A percentile compares a stretch with the other conserved stretches of the same genome.
These are phyloP conservation scores for Candida lessepsii DNA, from an alignment of 805 yeast genomes.

Conservation along the genomic window DNA sequence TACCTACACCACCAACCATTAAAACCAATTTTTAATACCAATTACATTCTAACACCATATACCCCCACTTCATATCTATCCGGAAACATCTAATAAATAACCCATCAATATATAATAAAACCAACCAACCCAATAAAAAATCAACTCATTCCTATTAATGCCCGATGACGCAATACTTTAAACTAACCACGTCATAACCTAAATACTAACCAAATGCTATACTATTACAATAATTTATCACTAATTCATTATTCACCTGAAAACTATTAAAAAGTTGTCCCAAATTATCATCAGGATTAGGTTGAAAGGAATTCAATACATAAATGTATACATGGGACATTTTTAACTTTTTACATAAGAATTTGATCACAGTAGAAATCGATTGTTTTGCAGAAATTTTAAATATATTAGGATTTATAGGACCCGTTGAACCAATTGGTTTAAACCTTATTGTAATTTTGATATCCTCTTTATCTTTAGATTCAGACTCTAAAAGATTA, in stretches of 20 bases:
- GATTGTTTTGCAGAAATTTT: slow-evolving; percentile 48
- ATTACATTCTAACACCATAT: too few relatives aligned
- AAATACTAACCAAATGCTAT: slow-evolving; percentile 43
- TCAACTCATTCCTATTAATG: too few relatives aligned
- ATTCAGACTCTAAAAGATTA: neutral
- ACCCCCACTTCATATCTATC: too few relatives aligned
- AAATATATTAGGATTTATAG: slow-evolving; percentile 49
- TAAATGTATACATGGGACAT: slow-evolving; percentile 29
- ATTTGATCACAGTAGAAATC: slow-evolving; percentile 45
- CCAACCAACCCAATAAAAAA: too few relatives aligned
- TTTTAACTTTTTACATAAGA: slow-evolving; percentile 41
- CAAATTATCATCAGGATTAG: slow-evolving; percentile 39
- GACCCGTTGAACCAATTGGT: slow-evolving; percentile 58
- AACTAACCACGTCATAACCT: too few relatives aligned
- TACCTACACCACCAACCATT: too few relatives aligned
- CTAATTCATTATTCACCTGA: slow-evolving; percentile 33
- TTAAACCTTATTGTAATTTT: slow-evolving; percentile 54
- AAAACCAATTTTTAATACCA: too few relatives aligned
- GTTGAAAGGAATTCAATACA: slow-evolving; percentile 41
- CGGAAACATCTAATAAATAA: too few relatives aligned
- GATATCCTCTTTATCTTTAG: neutral
- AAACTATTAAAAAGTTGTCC: slow-evolving; percentile 31
- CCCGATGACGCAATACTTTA: too few relatives aligned
- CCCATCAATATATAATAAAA: too few relatives aligned
- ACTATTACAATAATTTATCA: slow-evolving; percentile 37